Percentiles rank a stretch among this genome's conserved stretches.
These are phyloP conservation scores for Ploettnerulaceae sp. DNA, from an alignment of 2,329 filamentous ascomycete species.

Conservation along the genomic window DNA sequence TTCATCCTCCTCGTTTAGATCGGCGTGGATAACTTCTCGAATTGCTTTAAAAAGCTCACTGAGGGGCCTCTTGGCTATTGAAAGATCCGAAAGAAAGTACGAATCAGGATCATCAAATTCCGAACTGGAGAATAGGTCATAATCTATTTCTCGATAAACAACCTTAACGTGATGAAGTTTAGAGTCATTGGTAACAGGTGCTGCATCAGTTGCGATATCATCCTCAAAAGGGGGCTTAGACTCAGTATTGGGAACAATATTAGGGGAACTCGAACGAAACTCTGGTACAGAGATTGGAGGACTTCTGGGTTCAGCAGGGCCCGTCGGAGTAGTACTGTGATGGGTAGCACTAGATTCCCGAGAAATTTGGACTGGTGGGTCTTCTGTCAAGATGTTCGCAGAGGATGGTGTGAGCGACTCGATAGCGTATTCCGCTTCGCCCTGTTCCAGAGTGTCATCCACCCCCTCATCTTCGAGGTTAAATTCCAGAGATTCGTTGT, in stretches of 20 bases:
- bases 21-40: constrained; percentile 48
- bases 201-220: neutral
- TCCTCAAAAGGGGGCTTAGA: neutral
- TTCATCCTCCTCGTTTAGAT: constrained; percentile 52
- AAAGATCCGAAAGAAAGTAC: constrained; percentile 52
- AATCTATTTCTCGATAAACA: constrained; percentile 50
- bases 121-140: constrained; percentile 53
- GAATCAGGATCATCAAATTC: constrained; percentile 48
- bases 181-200: neutral
- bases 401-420: neutral
- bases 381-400: constrained; percentile 1
- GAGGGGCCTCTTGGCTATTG: constrained; percentile 48
- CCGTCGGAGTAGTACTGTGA: neutral
- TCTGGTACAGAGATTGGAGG: constrained; percentile 10
- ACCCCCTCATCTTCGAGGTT: neutral
- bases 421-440: neutral
- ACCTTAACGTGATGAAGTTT: constrained; percentile 43
- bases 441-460: neutral
- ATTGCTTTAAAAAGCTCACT: constrained; percentile 52
- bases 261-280: neutral
- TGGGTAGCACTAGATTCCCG: constrained; percentile 2
- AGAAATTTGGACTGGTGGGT: constrained; percentile 1
- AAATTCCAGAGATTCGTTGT: neutral
- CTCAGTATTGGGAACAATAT: neutral
- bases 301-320: constrained; percentile 12